Conservation (phyloP, 73 alveolate genomes). For the Paramecium caudatum region DNA sequence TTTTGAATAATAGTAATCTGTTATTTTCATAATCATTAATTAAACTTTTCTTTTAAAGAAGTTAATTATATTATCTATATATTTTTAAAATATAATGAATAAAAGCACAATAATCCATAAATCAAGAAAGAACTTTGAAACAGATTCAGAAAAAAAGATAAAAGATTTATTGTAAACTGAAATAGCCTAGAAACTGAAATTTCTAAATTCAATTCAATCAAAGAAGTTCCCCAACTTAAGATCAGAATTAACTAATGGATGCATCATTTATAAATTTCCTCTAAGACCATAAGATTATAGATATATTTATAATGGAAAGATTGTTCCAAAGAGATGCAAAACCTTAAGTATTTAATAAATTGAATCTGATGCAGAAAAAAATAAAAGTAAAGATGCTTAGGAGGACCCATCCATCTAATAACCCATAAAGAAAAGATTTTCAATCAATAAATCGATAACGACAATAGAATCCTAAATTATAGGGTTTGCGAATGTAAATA, state of each 20-base stretch:
- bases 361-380: neutral
- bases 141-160: neutral
- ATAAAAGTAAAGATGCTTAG: neutral
- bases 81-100: neutral
- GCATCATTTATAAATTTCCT: conserved; percentile 28
- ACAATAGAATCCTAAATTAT: neutral
- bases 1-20: conserved; percentile 28
- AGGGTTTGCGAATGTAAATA: neutral
- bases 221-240: neutral
- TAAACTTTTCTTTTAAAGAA: neutral
- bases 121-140: neutral
- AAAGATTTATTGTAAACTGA: neutral
- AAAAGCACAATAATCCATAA: conserved; percentile 1
- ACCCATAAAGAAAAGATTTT: neutral
- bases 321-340: conserved; percentile 5
- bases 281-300: conserved; percentile 18
- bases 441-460: neutral
- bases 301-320: neutral
- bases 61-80: neutral
- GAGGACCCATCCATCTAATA: neutral
- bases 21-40: no score
- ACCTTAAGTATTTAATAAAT: neutral
- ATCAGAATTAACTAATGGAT: conserved; percentile 1
- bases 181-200: neutral
- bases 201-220: neutral